Conservation (phyloP, 257 asterid genomes). For the Gentiana dahurica region DNA sequence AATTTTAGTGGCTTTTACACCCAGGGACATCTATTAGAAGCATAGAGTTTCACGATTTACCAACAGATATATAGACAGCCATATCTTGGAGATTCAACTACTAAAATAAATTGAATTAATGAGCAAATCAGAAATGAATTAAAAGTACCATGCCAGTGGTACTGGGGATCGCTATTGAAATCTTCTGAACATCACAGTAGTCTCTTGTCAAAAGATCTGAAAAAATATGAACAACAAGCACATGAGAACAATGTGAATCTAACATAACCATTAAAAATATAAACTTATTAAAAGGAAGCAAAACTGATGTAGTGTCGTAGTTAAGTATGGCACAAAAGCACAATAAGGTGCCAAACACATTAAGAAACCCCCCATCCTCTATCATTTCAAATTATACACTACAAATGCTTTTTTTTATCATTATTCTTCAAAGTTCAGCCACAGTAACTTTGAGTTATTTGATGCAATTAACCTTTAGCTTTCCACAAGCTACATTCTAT, state of each 20-base stretch:
- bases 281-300: conserved; percentile 2
- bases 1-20: no score
- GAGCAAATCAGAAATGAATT: conserved; percentile 3
- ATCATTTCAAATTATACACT: neutral
- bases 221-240: conserved; percentile 5
- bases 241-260: conserved; percentile 3
- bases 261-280: neutral
- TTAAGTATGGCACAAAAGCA: neutral
- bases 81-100: no score
- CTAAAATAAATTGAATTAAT: no score
- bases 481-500: no score
- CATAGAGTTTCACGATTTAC: no score
- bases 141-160: conserved; percentile 63
- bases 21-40: no score
- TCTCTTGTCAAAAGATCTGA: conserved; percentile 81
- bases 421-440: neutral
- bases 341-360: no score
- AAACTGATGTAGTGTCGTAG: neutral
- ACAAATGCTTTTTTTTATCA: neutral
- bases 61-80: no score
- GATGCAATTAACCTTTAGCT: no score
- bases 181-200: conserved; percentile 78
- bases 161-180: conserved; percentile 60
- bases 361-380: neutral
- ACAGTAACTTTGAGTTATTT: no score